Evolutionary conservation across 306 rosid genomes (phyloP), one percentile per base, ranked within the genome.

Genomic region (Casuarina glauca): DNA sequence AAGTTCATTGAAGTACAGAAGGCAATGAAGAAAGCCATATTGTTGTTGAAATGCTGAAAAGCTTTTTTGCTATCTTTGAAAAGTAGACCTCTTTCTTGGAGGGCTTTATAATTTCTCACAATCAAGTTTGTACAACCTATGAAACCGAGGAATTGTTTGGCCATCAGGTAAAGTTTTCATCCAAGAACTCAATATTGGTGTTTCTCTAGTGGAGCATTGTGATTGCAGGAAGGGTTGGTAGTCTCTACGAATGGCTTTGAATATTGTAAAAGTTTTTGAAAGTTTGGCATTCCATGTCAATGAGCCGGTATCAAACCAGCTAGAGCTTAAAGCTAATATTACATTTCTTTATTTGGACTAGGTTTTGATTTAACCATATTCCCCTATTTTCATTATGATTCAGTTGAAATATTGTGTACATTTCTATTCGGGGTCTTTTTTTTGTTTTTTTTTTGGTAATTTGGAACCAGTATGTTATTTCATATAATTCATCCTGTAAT

Each of bases 401-500:
- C 32, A 17, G 42, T 17, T 19, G 26, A 66, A 16, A 17, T 66
- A 41, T 67, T n/a, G 71, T 42, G 10, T 19, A 0, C 0, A 67
- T 67, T 42, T 67, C 32, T 6, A 17, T 42, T 67, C 15, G 19
- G 50, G 20, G 3, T 42, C 19, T 4, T 7, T 62, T 67, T 41
- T 3, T 67, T 64, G 2, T 7, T 62, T 67, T 67, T 3, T 67
- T 39, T 63, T 66, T 2, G 13, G 36, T 3, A 43, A 6, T 66
- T 41, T 42, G 16, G 17, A 41, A 16, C 48, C 26, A 17, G 36
- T 16, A 76, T 80, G 69, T 7, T 72, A 57, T 62, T 71, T 54
- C 63, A 49, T 45, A 20, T 54, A 58, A 50, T 55, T 6, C n/a
- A 66, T 53, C 71, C 60, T 60, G 52, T 70, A 46, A 61, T 38